A percentile compares a stretch with the other conserved stretches of the same genome.
Conservation (phyloP, 768 basidiomycete species). For the Boletellus emodensis region DNA sequence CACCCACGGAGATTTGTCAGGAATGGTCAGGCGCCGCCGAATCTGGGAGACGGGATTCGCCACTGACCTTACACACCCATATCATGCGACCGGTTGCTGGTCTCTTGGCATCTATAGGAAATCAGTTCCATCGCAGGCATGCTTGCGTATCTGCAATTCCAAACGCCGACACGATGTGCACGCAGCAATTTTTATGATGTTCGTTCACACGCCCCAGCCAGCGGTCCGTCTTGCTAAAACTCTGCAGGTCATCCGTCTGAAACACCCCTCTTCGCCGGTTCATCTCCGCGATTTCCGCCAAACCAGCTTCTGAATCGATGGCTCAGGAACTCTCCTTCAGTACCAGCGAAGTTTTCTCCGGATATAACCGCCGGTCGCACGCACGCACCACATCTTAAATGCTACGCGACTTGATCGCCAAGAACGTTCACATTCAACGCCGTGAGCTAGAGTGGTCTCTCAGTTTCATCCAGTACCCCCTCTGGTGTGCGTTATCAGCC, state of each 20-base stretch:
- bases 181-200: neutral
- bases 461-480: neutral
- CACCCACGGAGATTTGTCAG: constrained; percentile 4
- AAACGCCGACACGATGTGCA: neutral
- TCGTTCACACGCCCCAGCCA: neutral
- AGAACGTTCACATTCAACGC: neutral
- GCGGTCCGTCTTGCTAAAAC: too few species aligned
- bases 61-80: constrained; percentile 1
- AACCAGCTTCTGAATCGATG: neutral
- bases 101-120: constrained; percentile 5
- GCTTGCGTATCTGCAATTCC: neutral
- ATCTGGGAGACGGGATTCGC: constrained; percentile 2
- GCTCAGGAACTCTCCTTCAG: neutral
- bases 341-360: neutral
- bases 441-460: neutral
- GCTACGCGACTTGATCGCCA: neutral
- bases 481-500: neutral
- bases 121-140: neutral
- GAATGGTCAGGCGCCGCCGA: neutral
- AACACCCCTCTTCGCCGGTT: neutral
- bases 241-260: too few species aligned
- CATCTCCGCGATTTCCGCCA: constrained; percentile 5
- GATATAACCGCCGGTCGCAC: neutral
- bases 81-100: constrained; percentile 8
- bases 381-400: neutral